A percentile compares a stretch with the other conserved stretches of the same genome.
Evolutionary conservation across 805 yeast species (phyloP).

Genomic region (Saturnispora diversa): DNA sequence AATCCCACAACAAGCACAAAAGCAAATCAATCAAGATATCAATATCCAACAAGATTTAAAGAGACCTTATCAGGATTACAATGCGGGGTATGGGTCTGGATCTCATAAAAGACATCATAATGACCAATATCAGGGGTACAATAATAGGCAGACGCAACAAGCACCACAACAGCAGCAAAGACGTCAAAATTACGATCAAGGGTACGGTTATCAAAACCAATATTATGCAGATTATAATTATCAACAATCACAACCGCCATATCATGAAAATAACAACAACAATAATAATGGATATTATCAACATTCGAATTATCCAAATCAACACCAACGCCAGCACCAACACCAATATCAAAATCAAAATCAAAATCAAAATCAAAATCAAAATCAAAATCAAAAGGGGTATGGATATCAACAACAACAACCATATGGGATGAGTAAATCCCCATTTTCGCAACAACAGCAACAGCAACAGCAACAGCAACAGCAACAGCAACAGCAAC

Average conservation of each 20-base stretch:
- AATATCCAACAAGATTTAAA: no score
- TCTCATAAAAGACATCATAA: not conserved
- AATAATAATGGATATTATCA: conserved; percentile 1
- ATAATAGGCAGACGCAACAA: no score
- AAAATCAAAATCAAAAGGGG: not conserved
- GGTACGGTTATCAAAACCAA: no score
- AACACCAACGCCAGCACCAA: not conserved
- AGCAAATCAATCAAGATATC: no score
- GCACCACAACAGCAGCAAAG: no score
- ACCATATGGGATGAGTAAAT: conserved; percentile 7
- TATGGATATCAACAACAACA: conserved; percentile 1
- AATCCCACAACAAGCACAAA: not conserved
- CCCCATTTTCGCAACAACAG: conserved; percentile 6
- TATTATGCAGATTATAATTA: no score
- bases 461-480: conserved; percentile 1
- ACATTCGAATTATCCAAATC: not conserved
- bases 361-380: not conserved
- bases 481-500: conserved; percentile 6
- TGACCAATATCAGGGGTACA: not conserved
- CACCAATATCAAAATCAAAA: no score
- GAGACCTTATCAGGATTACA: not conserved
- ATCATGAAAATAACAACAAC: not conserved
- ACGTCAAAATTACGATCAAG: no score
- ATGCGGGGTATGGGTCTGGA: not conserved
- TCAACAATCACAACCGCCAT: not conserved